Conservation (phyloP, 148 eudicot genomes). For the Rhododendron vialii region DNA sequence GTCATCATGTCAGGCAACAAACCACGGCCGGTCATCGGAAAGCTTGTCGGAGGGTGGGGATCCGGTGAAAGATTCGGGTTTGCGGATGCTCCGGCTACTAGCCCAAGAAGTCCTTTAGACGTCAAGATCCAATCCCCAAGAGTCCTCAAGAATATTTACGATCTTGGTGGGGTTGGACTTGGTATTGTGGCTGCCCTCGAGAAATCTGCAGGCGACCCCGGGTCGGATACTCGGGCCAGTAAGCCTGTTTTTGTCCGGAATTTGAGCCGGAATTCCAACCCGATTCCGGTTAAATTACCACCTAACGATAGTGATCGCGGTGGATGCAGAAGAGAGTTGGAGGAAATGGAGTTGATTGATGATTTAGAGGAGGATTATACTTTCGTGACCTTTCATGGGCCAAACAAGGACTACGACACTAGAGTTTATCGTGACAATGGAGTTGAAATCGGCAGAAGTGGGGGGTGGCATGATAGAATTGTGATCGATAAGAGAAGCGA, state of each 20-base stretch:
- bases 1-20: slow-evolving; percentile 35
- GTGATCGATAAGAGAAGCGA: slow-evolving; percentile 10
- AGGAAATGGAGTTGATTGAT: slow-evolving; percentile 17
- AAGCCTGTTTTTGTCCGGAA: slow-evolving; percentile 27
- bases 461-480: background rate
- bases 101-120: slow-evolving; percentile 43
- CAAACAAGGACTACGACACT: slow-evolving; percentile 32
- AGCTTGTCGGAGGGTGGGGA: background rate
- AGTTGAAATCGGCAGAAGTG: background rate
- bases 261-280: slow-evolving; percentile 26
- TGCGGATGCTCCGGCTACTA: slow-evolving; percentile 15
- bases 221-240: slow-evolving; percentile 20
- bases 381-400: slow-evolving; percentile 48
- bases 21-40: slow-evolving; percentile 26
- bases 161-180: slow-evolving; percentile 59
- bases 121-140: slow-evolving; percentile 36
- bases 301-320: background rate
- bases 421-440: slow-evolving; percentile 41
- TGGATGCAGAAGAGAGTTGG: background rate
- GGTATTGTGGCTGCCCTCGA: slow-evolving; percentile 71
- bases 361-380: slow-evolving; percentile 49
- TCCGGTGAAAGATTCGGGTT: slow-evolving; percentile 15
- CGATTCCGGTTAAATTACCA: slow-evolving; percentile 28
- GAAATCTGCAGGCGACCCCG: slow-evolving; percentile 15
- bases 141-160: slow-evolving; percentile 28